Conservation (phyloP, 2,329 filamentous ascomycete species). For the Penicillium palitans region DNA sequence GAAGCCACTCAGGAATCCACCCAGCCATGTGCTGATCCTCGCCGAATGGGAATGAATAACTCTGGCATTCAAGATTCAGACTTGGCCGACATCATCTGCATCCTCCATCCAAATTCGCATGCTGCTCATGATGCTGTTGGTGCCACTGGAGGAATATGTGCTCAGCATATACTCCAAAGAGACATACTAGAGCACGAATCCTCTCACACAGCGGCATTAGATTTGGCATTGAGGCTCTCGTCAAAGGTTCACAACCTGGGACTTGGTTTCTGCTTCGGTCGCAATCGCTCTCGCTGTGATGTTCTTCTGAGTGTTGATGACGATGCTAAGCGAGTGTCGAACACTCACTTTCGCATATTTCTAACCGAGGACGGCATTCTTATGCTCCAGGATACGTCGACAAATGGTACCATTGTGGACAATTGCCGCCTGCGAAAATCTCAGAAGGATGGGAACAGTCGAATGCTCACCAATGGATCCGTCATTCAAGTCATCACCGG, state of each 20-base stretch:
- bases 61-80: slow-evolving; percentile 81
- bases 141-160: slow-evolving; percentile 52
- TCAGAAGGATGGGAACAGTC: slow-evolving; percentile 47
- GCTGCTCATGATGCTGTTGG: slow-evolving; percentile 71
- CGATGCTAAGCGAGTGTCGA: slow-evolving; percentile 74
- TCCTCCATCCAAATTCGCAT: slow-evolving; percentile 76
- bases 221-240: slow-evolving; percentile 79
- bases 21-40: slow-evolving; percentile 77
- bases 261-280: slow-evolving; percentile 82
- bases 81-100: slow-evolving; percentile 83
- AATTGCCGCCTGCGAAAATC: slow-evolving; percentile 62
- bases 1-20: slow-evolving; percentile 65
- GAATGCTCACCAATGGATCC: slow-evolving; percentile 71
- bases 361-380: slow-evolving; percentile 81
- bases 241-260: slow-evolving; percentile 66
- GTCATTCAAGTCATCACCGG: slow-evolving; percentile 67
- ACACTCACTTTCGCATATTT: slow-evolving; percentile 93
- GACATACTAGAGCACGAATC: slow-evolving; percentile 45
- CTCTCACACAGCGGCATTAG: slow-evolving; percentile 43
- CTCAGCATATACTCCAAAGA: slow-evolving; percentile 62
- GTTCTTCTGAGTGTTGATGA: slow-evolving; percentile 68
- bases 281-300: slow-evolving; percentile 72
- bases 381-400: slow-evolving; percentile 92
- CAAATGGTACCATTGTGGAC: slow-evolving; percentile 93
- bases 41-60: slow-evolving; percentile 74